These are phyloP conservation scores for Dichotomopilus funicola DNA, from an alignment of 2,329 filamentous ascomycete species.

Conservation along the genomic window DNA sequence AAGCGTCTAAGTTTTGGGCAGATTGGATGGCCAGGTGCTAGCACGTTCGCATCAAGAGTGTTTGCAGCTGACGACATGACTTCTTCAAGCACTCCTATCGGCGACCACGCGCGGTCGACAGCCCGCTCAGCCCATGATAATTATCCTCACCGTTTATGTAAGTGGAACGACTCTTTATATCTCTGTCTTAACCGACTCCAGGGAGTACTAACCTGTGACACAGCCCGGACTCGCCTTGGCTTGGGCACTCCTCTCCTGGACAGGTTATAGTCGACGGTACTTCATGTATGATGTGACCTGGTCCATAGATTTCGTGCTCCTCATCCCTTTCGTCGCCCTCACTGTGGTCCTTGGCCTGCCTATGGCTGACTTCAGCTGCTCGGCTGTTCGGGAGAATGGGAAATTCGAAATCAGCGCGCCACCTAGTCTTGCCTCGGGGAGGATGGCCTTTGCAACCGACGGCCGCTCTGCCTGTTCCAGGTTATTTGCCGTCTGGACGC, in stretches of 20 bases:
- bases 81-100: constrained; percentile 53
- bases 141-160: constrained; percentile 76
- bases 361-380: constrained; percentile 71
- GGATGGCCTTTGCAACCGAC: constrained; percentile 31
- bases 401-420: constrained; percentile 3
- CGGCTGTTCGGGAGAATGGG: constrained; percentile 31
- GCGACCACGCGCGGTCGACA: constrained; percentile 63
- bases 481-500: constrained; percentile 81
- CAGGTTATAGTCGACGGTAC: constrained; percentile 45
- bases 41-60: too few relatives aligned
- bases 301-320: constrained; percentile 59
- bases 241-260: constrained; percentile 60
- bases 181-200: too few relatives aligned
- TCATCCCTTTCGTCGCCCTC: constrained; percentile 72
- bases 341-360: constrained; percentile 73
- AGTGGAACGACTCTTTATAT: constrained; percentile 30
- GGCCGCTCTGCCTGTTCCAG: constrained; percentile 66
- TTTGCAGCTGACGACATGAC: background rate
- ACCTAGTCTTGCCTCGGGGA: background rate
- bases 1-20: background rate
- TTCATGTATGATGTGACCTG: constrained; percentile 72
- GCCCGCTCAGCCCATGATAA: constrained; percentile 64
- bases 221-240: constrained; percentile 47
- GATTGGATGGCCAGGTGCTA: too few relatives aligned
- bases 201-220: too few relatives aligned